phyloP scores from a whole-genome alignment of 2,329 filamentous ascomycete genomes.

The Diplocarpon mali region DNA sequence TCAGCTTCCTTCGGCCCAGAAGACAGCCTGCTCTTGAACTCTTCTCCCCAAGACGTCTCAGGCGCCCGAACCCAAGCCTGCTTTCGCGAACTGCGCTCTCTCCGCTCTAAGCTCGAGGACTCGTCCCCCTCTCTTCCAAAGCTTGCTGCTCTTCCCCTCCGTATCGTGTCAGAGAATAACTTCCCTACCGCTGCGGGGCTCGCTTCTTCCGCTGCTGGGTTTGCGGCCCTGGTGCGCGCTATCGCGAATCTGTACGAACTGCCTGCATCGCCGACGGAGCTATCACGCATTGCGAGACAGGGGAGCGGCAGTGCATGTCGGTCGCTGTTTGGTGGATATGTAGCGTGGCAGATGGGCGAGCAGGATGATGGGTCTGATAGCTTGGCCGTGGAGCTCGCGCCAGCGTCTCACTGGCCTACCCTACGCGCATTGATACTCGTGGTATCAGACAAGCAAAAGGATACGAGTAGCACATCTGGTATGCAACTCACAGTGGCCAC shows the following conservation, averaged over 20 bases:
- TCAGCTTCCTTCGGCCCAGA: constrained; percentile 54
- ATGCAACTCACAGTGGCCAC: constrained; percentile 97
- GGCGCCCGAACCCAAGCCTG: constrained; percentile 90
- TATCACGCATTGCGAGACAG: constrained; percentile 83
- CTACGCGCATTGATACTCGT: constrained; percentile 92
- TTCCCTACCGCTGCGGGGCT: constrained; percentile 96
- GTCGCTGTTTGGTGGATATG: constrained; percentile 87
- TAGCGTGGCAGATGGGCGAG: constrained; percentile 80
- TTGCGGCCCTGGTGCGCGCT: constrained; percentile 64
- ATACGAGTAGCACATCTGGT: constrained; percentile 79
- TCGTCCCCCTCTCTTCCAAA: constrained; percentile 66
- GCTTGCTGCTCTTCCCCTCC: constrained; percentile 65
- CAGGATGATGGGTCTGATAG: constrained; percentile 75
- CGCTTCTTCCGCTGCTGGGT: constrained; percentile 58
- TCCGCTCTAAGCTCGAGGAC: constrained; percentile 66
- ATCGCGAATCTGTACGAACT: constrained; percentile 89
- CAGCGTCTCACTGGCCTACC: constrained; percentile 83
- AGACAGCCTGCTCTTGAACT: constrained; percentile 78
- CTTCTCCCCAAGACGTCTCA: constrained; percentile 69
- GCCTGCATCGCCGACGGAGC: constrained; percentile 66
- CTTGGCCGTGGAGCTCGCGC: constrained; percentile 76
- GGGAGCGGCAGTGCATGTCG: constrained; percentile 92
- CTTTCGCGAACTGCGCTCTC: constrained; percentile 71
- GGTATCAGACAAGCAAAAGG: constrained; percentile 89
- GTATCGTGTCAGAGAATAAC: constrained; percentile 94